Conservation (phyloP, 2,329 filamentous ascomycete genomes). For the Magnaporthiopsis incrustans region DNA sequence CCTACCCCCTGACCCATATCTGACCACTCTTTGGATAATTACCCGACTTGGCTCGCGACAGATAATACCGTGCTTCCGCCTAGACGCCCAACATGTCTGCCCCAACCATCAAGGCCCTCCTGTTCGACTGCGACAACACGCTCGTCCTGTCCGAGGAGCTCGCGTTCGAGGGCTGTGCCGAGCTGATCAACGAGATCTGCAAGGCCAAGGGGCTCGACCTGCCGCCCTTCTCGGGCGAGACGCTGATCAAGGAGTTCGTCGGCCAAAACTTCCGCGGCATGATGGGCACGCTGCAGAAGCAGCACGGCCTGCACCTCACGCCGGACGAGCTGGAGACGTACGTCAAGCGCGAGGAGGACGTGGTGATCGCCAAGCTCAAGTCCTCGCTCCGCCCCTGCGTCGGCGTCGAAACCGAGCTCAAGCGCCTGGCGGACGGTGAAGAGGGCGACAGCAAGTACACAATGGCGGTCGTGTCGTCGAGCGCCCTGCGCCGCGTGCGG, state of each 20-base stretch:
- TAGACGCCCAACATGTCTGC: neutral
- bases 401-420: conserved; percentile 60
- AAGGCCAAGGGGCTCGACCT: conserved; percentile 46
- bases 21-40: neutral
- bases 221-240: conserved; percentile 67
- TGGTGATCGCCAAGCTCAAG: conserved; percentile 73
- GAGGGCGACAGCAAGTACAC: conserved; percentile 54
- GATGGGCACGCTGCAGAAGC: conserved; percentile 67
- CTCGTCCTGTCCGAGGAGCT: conserved; percentile 86
- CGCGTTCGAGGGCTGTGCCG: conserved; percentile 85
- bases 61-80: neutral
- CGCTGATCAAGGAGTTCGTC: conserved; percentile 79
- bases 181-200: conserved; percentile 81
- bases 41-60: neutral
- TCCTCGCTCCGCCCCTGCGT: conserved; percentile 58
- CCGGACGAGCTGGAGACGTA: conserved; percentile 64
- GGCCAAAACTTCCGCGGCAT: conserved; percentile 94
- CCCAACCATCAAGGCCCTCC: conserved; percentile 56
- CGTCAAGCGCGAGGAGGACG: conserved; percentile 70
- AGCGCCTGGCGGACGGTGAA: too few species aligned
- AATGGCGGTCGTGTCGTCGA: conserved; percentile 74
- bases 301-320: conserved; percentile 64
- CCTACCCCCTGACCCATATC: neutral
- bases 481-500: conserved; percentile 67
- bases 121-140: conserved; percentile 83